Evolutionary conservation across 495 filamentous ascomycete genomes (phyloP).

Genomic region (Cercophora sp.): DNA sequence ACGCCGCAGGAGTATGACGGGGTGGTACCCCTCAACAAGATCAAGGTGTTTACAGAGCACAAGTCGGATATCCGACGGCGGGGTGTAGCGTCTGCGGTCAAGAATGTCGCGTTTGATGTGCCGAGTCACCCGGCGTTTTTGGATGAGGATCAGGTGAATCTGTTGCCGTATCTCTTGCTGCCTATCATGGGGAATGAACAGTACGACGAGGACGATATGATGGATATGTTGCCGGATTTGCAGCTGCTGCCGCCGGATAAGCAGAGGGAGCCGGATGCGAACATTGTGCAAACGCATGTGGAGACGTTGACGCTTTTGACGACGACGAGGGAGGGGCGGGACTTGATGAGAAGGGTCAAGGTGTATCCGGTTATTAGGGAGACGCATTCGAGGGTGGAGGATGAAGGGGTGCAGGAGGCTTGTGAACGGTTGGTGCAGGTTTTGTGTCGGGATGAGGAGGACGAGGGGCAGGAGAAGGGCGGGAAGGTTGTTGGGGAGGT

Average conservation of each 20-base stretch:
- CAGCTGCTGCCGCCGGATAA: slow-evolving; percentile 88
- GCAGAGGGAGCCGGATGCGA: slow-evolving; percentile 66
- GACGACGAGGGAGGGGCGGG: slow-evolving; percentile 69
- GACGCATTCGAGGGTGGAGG: slow-evolving; percentile 70
- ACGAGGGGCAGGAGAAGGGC: slow-evolving; percentile 55
- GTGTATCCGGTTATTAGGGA: slow-evolving; percentile 89
- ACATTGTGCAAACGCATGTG: slow-evolving; percentile 77
- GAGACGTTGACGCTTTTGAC: slow-evolving; percentile 83
- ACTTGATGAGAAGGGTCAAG: slow-evolving; percentile 66
- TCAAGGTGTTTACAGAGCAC: slow-evolving; percentile 90
- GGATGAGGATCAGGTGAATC: slow-evolving; percentile 63
- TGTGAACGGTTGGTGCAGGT: slow-evolving; percentile 91
- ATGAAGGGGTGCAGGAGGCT: slow-evolving; percentile 78
- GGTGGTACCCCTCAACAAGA: slow-evolving; percentile 79
- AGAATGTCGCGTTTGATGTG: slow-evolving; percentile 75
- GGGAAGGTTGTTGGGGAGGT: slow-evolving; percentile 46
- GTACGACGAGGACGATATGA: slow-evolving; percentile 69
- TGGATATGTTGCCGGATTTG: slow-evolving; percentile 77
- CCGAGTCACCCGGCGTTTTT: slow-evolving; percentile 66
- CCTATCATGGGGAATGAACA: slow-evolving; percentile 57
- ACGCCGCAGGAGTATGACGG: slow-evolving; percentile 68
- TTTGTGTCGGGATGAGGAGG: slow-evolving; percentile 76
- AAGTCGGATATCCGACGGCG: slow-evolving; percentile 71
- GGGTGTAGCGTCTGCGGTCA: slow-evolving; percentile 88
- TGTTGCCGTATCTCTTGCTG: slow-evolving; percentile 82